Percentiles rank a stretch among this genome's conserved stretches.
Conservation (phyloP, 345 rosid species). For the Populus pruinosa region DNA sequence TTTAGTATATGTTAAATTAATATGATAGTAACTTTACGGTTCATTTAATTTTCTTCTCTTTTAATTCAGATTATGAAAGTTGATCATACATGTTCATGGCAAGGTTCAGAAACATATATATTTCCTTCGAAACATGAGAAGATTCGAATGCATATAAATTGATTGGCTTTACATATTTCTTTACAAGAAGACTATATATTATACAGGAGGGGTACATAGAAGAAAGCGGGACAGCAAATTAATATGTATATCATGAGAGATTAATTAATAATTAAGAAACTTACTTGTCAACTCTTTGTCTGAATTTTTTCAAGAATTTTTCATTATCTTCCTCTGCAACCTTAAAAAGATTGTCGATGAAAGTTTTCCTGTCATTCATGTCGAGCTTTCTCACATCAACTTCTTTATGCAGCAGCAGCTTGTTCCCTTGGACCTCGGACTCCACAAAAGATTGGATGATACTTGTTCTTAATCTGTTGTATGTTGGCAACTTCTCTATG, state of each 20-base stretch:
- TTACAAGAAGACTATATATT: neutral
- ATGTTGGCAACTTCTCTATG: slow-evolving; percentile 83
- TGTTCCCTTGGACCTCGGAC: slow-evolving; percentile 29
- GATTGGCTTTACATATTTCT: neutral
- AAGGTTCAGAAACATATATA: too few relatives aligned
- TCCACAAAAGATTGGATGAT: slow-evolving; percentile 54
- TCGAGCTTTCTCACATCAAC: slow-evolving; percentile 80
- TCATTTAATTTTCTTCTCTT: too few relatives aligned
- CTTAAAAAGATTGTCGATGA: slow-evolving; percentile 68
- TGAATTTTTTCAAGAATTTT: slow-evolving; percentile 63
- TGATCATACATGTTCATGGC: too few relatives aligned
- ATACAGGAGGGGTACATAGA: neutral
- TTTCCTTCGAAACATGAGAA: too few relatives aligned
- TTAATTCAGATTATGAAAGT: too few relatives aligned
- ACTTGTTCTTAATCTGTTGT: slow-evolving; percentile 68
- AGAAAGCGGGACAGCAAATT: neutral
- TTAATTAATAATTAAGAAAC: neutral
- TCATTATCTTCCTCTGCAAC: slow-evolving; percentile 90
- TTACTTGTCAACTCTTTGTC: slow-evolving; percentile 72
- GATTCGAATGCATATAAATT: too few relatives aligned
- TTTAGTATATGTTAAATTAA: too few relatives aligned
- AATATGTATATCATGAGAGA: neutral
- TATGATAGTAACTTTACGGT: too few relatives aligned
- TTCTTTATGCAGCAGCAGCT: slow-evolving; percentile 33
- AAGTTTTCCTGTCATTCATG: slow-evolving; percentile 54